Percentiles rank a stretch among this genome's conserved stretches.
Evolutionary conservation across 2,329 filamentous ascomycete species (phyloP).

Genomic region (Xylogone sp.): DNA sequence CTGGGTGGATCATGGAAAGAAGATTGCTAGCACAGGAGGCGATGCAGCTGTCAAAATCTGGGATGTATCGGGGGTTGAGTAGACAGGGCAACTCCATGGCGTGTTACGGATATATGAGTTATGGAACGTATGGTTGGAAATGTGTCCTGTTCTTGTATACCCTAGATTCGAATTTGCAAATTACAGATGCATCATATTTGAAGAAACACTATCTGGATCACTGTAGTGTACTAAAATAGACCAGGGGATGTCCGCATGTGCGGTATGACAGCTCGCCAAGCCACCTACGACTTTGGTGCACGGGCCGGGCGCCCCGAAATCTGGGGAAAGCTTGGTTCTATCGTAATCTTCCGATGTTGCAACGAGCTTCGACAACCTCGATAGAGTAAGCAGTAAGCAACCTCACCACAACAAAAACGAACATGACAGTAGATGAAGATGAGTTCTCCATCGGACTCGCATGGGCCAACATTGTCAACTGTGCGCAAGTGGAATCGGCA

Average conservation of each 20-base stretch:
- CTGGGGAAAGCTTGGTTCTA: neutral
- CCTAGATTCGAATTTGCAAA: no score
- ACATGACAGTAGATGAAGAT: conserved; percentile 20
- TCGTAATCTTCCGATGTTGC: neutral
- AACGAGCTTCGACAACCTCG: neutral
- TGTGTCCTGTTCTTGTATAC: no score
- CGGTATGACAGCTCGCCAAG: neutral
- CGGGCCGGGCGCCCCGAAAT: neutral
- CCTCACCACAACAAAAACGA: neutral
- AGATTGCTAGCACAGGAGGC: conserved; percentile 74
- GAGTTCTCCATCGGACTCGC: conserved; percentile 25
- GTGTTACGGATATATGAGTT: neutral
- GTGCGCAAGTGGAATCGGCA: conserved; percentile 15
- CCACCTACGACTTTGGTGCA: neutral
- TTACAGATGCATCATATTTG: no score
- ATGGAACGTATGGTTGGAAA: neutral
- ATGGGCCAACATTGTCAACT: conserved; percentile 18
- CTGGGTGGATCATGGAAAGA: conserved; percentile 66
- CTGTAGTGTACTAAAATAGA: no score
- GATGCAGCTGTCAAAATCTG: conserved; percentile 93
- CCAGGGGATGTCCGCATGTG: neutral
- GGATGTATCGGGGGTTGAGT: conserved; percentile 58
- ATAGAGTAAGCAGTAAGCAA: no score
- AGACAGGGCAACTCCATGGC: conserved; percentile 9
- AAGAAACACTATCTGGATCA: no score